These are phyloP conservation scores for Lojkania enalia DNA, from an alignment of 2,329 filamentous ascomycete genomes.

Conservation along the genomic window DNA sequence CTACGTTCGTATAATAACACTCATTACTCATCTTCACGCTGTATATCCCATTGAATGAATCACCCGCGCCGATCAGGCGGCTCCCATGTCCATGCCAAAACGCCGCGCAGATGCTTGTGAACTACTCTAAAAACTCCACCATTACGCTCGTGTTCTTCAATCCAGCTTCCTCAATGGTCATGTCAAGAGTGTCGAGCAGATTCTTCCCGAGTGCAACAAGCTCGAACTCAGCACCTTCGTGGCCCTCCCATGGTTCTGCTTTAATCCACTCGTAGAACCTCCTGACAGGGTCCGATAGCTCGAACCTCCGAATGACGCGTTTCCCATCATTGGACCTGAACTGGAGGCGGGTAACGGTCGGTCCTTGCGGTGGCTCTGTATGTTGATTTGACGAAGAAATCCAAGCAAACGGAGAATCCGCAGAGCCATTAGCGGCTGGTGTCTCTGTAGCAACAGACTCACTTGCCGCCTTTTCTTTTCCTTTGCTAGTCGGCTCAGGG, in stretches of 20 bases:
- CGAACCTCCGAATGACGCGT: conserved; percentile 85
- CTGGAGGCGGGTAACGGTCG: conserved; percentile 85
- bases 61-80: neutral
- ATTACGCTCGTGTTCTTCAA: conserved; percentile 93
- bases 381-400: conserved; percentile 78
- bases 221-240: conserved; percentile 79
- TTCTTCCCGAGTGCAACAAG: conserved; percentile 87
- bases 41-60: neutral
- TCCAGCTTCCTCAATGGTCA: conserved; percentile 77
- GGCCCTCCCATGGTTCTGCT: conserved; percentile 77
- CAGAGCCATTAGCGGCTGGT: conserved; percentile 38
- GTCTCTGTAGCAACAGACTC: conserved; percentile 24
- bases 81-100: conserved; percentile 1
- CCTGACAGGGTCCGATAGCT: conserved; percentile 72
- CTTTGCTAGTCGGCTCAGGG: conserved; percentile 53
- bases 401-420: conserved; percentile 61
- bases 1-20: neutral
- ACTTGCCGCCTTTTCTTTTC: conserved; percentile 48
- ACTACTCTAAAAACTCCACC: conserved; percentile 70
- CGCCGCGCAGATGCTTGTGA: conserved; percentile 5
- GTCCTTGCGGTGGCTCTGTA: conserved; percentile 71
- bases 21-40: neutral
- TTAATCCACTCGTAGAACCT: conserved; percentile 97
- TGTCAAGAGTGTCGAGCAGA: conserved; percentile 73
- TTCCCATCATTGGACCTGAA: conserved; percentile 79